Conservation (phyloP, 495 filamentous ascomycete species). For the Xylaria castorea region DNA sequence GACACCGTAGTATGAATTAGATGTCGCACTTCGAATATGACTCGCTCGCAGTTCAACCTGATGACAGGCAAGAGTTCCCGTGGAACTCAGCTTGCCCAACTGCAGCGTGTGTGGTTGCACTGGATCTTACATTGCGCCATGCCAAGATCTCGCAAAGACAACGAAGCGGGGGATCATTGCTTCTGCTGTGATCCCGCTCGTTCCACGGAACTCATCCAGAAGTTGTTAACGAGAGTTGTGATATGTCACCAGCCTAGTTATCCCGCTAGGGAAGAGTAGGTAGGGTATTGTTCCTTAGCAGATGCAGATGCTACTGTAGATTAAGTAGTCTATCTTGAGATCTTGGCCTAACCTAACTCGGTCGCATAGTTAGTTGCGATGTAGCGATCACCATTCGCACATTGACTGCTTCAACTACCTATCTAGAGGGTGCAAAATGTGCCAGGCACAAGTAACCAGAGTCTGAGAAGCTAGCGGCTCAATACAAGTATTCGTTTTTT, state of each 20-base stretch:
- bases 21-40: neutral
- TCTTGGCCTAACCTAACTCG: neutral
- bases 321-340: neutral
- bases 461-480: neutral
- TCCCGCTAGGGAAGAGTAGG: too few species aligned
- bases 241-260: neutral
- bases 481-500: neutral
- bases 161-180: constrained; percentile 7
- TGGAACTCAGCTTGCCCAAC: constrained; percentile 7
- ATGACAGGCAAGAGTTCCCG: neutral
- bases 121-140: constrained; percentile 1
- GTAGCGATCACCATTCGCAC: constrained; percentile 7
- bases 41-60: neutral
- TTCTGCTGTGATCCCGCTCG: constrained; percentile 17
- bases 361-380: neutral
- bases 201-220: neutral
- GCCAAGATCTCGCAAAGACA: constrained; percentile 1
- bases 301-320: neutral
- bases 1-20: neutral
- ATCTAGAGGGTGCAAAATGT: neutral
- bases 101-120: neutral
- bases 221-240: neutral
- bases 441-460: neutral
- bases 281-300: neutral
- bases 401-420: neutral